Conservation (phyloP, 495 filamentous ascomycete species). For the Podospora appendiculata region DNA sequence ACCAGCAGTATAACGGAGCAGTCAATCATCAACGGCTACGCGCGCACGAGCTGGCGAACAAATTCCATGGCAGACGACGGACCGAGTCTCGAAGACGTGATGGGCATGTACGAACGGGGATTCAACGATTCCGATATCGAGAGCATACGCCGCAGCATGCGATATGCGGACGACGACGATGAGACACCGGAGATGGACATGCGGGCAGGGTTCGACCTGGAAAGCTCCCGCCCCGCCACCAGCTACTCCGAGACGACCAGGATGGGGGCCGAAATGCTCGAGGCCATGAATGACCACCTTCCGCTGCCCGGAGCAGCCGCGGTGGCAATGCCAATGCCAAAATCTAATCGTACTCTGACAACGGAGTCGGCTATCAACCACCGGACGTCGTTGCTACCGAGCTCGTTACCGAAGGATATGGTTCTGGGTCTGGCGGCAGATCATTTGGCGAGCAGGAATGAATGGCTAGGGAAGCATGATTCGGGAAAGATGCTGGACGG, state of each 20-base stretch:
- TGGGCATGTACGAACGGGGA: conserved; percentile 85
- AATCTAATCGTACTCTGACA: conserved; percentile 10
- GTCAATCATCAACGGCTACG: conserved; percentile 42
- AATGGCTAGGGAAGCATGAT: conserved; percentile 20
- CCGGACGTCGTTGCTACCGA: conserved; percentile 21
- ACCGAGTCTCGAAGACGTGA: conserved; percentile 85
- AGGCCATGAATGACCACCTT: conserved; percentile 36
- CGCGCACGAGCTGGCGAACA: conserved; percentile 40
- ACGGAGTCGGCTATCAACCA: conserved; percentile 35
- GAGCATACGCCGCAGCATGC: conserved; percentile 23
- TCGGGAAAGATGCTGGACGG: conserved; percentile 22
- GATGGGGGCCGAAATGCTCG: conserved; percentile 30
- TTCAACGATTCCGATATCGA: conserved; percentile 54
- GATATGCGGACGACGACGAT: conserved; percentile 25
- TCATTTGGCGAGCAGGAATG: conserved; percentile 11
- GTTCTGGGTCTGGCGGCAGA: conserved; percentile 20
- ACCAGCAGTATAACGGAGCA: conserved; percentile 60
- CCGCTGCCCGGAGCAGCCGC: conserved; percentile 16
- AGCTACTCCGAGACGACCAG: conserved; percentile 26
- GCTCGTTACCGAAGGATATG: conserved; percentile 24
- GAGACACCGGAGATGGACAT: conserved; percentile 22
- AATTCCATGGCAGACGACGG: conserved; percentile 56
- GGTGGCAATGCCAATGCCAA: conserved; percentile 15
- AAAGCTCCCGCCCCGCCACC: conserved; percentile 17
- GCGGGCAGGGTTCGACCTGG: conserved; percentile 11